Evolutionary conservation across 2,329 filamentous ascomycete genomes (phyloP).

Genomic region (Dothistroma septosporum): DNA sequence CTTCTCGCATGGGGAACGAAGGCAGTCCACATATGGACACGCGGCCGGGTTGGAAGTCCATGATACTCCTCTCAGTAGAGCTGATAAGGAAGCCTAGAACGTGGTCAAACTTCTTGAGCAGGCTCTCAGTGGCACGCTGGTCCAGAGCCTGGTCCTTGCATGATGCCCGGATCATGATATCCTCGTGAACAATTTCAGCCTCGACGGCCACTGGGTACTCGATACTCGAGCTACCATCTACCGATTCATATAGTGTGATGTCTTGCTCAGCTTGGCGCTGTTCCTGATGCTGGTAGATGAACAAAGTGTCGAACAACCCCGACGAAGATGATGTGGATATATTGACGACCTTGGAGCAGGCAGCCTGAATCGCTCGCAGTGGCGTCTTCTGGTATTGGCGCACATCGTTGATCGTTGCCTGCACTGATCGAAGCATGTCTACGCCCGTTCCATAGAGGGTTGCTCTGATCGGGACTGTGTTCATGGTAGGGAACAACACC

Average conservation of each 20-base stretch:
- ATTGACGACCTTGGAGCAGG: slow-evolving; percentile 24
- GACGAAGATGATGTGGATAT: slow-evolving; percentile 35
- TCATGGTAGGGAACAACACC: slow-evolving; percentile 85
- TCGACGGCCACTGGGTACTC: slow-evolving; percentile 82
- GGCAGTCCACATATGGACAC: slow-evolving; percentile 65
- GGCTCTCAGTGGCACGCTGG: slow-evolving; percentile 38
- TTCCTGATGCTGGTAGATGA: slow-evolving; percentile 60
- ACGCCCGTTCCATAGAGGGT: slow-evolving; percentile 64
- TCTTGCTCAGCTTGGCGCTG: slow-evolving; percentile 28
- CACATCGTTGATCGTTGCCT: slow-evolving; percentile 63
- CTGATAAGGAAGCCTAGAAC: slow-evolving; percentile 56
- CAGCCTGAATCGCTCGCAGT: slow-evolving; percentile 63
- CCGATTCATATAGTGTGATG: slow-evolving; percentile 55
- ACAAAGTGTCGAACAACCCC: slow-evolving; percentile 60
- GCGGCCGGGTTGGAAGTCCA: slow-evolving; percentile 50
- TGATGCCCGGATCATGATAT: slow-evolving; percentile 67
- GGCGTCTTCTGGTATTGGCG: slow-evolving; percentile 73
- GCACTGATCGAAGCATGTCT: slow-evolving; percentile 68
- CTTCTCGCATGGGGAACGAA: slow-evolving; percentile 34
- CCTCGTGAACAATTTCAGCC: slow-evolving; percentile 59
- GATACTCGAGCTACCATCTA: slow-evolving; percentile 61
- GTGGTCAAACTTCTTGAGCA: slow-evolving; percentile 59
- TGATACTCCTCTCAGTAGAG: slow-evolving; percentile 46
- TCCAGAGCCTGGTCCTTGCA: slow-evolving; percentile 58
- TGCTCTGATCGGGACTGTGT: slow-evolving; percentile 72